phyloP scores from a whole-genome alignment of 768 basidiomycete species.

The Suillus lakei region DNA sequence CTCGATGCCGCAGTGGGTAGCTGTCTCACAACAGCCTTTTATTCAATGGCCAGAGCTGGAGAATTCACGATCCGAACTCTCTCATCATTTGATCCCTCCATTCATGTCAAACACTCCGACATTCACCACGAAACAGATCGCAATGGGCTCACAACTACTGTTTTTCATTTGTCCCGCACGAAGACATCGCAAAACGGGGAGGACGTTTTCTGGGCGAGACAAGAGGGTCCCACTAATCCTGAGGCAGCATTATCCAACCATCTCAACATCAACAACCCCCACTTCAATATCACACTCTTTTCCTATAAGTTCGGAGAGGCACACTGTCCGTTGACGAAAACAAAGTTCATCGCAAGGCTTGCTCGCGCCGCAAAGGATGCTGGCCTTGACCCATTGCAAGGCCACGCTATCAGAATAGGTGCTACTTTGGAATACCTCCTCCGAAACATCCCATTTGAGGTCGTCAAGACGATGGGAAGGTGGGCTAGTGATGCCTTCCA shows the following conservation, averaged over 20 bases:
- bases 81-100: neutral
- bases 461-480: conserved; percentile 38
- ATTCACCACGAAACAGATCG: conserved; percentile 21
- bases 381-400: conserved; percentile 18
- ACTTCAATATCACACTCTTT: conserved; percentile 33
- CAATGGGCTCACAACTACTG: conserved; percentile 19
- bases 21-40: conserved; percentile 41
- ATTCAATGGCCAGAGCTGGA: conserved; percentile 34
- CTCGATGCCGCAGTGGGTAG: too few relatives aligned
- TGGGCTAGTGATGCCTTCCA: conserved; percentile 44
- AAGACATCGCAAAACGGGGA: conserved; percentile 28
- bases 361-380: too few relatives aligned
- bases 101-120: neutral
- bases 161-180: conserved; percentile 16
- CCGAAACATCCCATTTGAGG: conserved; percentile 39
- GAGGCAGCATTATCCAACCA: conserved; percentile 27
- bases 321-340: conserved; percentile 31
- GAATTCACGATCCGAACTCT: conserved; percentile 40
- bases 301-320: conserved; percentile 23
- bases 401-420: conserved; percentile 34
- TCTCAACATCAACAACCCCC: conserved; percentile 32
- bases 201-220: conserved; percentile 38
- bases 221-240: conserved; percentile 32
- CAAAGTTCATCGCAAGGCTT: conserved; percentile 27
- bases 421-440: conserved; percentile 42